Conservation (phyloP, 805 yeast species). For the Ogataea pignaliae region DNA sequence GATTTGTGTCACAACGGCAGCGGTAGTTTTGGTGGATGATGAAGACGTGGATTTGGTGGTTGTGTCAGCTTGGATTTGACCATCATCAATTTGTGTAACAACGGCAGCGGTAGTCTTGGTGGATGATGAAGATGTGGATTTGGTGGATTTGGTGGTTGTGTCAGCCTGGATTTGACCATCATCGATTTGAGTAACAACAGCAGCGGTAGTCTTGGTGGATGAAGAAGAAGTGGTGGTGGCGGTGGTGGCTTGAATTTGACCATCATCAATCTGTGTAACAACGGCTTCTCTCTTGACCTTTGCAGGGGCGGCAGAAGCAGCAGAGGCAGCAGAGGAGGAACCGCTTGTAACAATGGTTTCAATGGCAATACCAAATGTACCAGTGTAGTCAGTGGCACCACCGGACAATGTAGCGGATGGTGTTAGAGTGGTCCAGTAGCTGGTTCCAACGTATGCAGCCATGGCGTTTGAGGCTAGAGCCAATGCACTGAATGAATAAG, state of each 20-base stretch:
- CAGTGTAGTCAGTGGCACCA: conserved; percentile 47
- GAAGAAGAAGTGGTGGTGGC: conserved; percentile 21
- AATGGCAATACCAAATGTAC: conserved; percentile 68
- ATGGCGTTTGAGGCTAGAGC: conserved; percentile 40
- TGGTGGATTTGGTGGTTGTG: conserved; percentile 31
- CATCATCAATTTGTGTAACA: conserved; percentile 44
- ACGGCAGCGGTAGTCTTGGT: conserved; percentile 29
- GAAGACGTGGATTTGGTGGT: conserved; percentile 25
- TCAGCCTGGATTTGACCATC: conserved; percentile 36
- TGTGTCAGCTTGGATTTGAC: conserved; percentile 46
- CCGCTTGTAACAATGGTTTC: conserved; percentile 39
- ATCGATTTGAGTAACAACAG: conserved; percentile 34
- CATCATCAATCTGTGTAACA: conserved; percentile 35
- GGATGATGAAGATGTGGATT: conserved; percentile 13
- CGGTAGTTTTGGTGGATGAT: conserved; percentile 30
- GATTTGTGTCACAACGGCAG: conserved; percentile 9
- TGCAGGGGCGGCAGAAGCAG: conserved; percentile 28
- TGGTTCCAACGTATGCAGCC: conserved; percentile 56
- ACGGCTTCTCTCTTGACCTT: conserved; percentile 28
- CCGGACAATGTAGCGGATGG: conserved; percentile 50
- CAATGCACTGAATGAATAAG: conserved; percentile 32
- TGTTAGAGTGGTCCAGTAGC: conserved; percentile 63
- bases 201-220: conserved; percentile 30
- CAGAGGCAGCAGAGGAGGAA: conserved; percentile 26
- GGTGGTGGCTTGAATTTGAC: conserved; percentile 34